phyloP scores from a whole-genome alignment of 352 stramenopile genomes.

The Phytophthora agathidicida region DNA sequence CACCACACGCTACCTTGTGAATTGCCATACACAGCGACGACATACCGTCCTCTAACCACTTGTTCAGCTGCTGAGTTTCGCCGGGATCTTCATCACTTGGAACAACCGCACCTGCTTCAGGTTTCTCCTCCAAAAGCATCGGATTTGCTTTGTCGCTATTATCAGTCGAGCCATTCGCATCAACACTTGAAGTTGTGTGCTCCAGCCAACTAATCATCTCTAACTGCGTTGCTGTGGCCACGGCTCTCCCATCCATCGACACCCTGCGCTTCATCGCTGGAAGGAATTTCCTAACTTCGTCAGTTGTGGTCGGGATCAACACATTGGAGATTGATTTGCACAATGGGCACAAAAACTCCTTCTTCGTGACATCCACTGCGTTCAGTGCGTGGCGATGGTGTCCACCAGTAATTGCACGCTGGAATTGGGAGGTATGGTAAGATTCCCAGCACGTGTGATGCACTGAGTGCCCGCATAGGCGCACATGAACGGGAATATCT shows the following conservation, averaged over 20 bases:
- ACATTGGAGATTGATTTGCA: slow-evolving; percentile 99
- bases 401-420: slow-evolving; percentile 92
- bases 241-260: slow-evolving; percentile 17
- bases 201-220: slow-evolving; percentile 59
- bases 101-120: slow-evolving; percentile 12
- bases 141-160: slow-evolving; percentile 24
- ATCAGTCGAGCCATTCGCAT: slow-evolving; percentile 18
- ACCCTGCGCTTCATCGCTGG: slow-evolving; percentile 23
- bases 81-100: slow-evolving; percentile 14
- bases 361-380: slow-evolving; percentile 95
- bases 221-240: slow-evolving; percentile 24
- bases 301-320: slow-evolving; percentile 88
- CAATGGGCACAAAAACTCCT: slow-evolving; percentile 96
- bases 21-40: slow-evolving; percentile 86
- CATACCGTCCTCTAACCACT: slow-evolving; percentile 73
- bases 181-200: neutral
- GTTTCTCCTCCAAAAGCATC: slow-evolving; percentile 42
- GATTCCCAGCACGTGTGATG: slow-evolving; percentile 95
- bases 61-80: slow-evolving; percentile 40
- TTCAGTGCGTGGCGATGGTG: slow-evolving; percentile 93
- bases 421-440: slow-evolving; percentile 94
- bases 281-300: slow-evolving; percentile 52
- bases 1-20: slow-evolving; percentile 82
- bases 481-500: slow-evolving; percentile 82
- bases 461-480: slow-evolving; percentile 94